Conservation (phyloP, 1,139 yeast species). For the Geotrichum carabidarum region DNA sequence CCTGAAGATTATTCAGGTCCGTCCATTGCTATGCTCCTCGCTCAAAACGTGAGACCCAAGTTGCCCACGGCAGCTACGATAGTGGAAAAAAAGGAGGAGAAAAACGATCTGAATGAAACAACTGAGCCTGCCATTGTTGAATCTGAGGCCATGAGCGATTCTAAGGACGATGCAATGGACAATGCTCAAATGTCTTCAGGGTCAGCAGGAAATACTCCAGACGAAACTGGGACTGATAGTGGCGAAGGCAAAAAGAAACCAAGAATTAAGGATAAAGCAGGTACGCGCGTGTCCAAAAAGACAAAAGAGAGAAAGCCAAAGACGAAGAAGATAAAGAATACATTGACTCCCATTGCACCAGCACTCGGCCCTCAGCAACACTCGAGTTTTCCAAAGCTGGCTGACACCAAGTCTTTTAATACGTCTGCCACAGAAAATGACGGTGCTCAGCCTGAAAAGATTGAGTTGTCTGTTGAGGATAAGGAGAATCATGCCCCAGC, state of each 20-base stretch:
- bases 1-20: conserved; percentile 17
- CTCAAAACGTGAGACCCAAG: conserved; percentile 12
- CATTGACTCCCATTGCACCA: conserved; percentile 10
- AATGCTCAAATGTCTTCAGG: background rate
- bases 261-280: background rate
- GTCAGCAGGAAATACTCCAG: conserved; percentile 4
- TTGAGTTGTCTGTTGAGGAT: background rate
- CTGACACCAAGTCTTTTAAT: background rate
- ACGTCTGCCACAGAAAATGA: background rate
- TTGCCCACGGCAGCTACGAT: background rate
- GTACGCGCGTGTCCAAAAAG: conserved; percentile 5
- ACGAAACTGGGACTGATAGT: background rate
- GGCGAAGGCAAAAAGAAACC: background rate
- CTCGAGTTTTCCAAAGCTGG: background rate
- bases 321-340: background rate
- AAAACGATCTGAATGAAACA: background rate
- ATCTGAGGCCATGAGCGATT: background rate
- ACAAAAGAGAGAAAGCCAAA: background rate
- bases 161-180: background rate
- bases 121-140: background rate
- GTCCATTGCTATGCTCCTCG: conserved; percentile 15
- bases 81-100: background rate
- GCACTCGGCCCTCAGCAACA: conserved; percentile 6
- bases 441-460: background rate
- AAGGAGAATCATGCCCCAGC: conserved; percentile 12